A percentile compares a stretch with the other conserved stretches of the same genome.
These are phyloP conservation scores for Chaetoceros tenuissimus DNA, from an alignment of 108 stramenopile genomes.

Conservation along the genomic window DNA sequence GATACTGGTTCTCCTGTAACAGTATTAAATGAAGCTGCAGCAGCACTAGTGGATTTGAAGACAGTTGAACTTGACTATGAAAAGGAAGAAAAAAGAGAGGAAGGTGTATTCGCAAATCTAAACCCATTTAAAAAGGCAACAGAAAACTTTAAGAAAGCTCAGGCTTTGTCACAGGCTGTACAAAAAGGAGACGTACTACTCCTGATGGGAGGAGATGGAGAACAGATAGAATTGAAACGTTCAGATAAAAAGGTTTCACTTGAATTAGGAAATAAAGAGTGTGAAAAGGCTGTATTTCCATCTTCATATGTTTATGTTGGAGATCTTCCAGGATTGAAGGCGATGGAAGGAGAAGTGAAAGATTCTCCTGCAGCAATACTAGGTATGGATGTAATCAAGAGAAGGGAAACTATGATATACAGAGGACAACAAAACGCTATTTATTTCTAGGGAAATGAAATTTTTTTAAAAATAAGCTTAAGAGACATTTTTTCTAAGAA, in stretches of 20 bases:
- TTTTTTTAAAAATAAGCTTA: no score
- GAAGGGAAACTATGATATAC: constrained; percentile 41
- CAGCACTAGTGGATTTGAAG: constrained; percentile 38
- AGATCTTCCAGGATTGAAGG: constrained; percentile 66
- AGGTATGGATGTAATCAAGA: constrained; percentile 63
- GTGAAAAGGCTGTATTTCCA: constrained; percentile 24
- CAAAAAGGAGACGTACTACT: constrained; percentile 43
- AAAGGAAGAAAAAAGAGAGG: constrained; percentile 3
- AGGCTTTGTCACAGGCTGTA: constrained; percentile 36
- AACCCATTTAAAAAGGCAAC: constrained; percentile 53
- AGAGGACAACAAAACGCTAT: constrained; percentile 47
- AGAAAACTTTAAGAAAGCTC: constrained; percentile 37
- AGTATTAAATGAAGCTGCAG: constrained; percentile 60
- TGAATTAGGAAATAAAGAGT: constrained; percentile 5
- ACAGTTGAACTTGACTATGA: constrained; percentile 10
- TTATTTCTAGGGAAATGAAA: constrained; percentile 45
- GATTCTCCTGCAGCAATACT: constrained; percentile 59
- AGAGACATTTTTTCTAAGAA: no score
- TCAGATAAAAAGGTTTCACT: constrained; percentile 20
- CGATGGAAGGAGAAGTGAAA: constrained; percentile 50
- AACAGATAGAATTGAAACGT: constrained; percentile 37
- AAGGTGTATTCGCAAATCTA: constrained; percentile 10
- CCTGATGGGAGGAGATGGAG: constrained; percentile 38
- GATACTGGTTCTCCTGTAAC: constrained; percentile 75
- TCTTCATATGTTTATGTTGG: constrained; percentile 42